Conservation (phyloP, 176 grass and related monocot species). For the Coix lacrymajobi region DNA sequence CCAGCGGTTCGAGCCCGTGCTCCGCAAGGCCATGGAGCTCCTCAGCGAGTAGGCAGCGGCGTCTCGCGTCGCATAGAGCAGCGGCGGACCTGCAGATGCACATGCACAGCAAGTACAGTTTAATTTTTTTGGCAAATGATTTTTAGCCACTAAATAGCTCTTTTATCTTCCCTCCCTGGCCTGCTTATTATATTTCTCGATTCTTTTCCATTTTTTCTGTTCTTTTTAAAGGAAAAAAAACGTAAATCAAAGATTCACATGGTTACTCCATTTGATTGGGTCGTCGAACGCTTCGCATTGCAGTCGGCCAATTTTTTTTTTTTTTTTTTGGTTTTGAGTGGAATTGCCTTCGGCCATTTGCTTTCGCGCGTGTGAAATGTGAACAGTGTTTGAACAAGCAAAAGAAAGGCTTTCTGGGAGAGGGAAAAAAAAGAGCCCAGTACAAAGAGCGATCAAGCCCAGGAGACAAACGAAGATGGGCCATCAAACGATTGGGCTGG, state of each 20-base stretch:
- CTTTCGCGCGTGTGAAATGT: background rate
- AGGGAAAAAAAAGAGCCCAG: background rate
- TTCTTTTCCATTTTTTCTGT: constrained; percentile 7
- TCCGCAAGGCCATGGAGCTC: constrained; percentile 54
- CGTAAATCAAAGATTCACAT: background rate
- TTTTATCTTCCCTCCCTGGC: background rate
- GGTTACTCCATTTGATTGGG: background rate
- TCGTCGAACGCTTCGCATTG: background rate
- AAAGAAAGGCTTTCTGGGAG: background rate
- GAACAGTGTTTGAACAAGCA: background rate
- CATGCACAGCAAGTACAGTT: background rate
- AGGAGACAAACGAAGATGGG: background rate
- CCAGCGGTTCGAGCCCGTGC: constrained; percentile 48
- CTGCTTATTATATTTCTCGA: background rate
- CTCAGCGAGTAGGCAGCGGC: constrained; percentile 25
- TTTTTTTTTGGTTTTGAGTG: no score
- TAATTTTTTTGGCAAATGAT: background rate
- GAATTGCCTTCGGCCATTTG: background rate
- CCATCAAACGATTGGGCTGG: background rate
- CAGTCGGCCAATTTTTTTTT: no score
- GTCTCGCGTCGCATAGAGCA: background rate
- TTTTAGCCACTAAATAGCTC: background rate
- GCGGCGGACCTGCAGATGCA: no score
- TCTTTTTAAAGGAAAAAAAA: background rate
- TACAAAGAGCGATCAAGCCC: background rate